Base-by-base conservation (phyloP, 192 early-diverging fungal species). In the Rhizoclosmatium sp. region DNA sequence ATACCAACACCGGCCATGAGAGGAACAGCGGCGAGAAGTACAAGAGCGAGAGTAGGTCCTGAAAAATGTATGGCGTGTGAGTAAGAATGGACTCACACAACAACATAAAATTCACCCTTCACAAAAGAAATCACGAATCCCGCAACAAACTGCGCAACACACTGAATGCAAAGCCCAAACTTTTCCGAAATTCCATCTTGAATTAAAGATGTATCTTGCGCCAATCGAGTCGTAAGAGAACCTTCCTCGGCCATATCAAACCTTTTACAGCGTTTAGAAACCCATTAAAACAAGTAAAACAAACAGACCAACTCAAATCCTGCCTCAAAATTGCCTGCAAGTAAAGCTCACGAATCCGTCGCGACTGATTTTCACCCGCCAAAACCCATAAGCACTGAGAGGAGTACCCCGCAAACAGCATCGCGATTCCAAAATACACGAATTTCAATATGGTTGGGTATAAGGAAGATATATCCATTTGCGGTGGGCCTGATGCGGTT, bases 161-260 rank as follows among this genome's bases (percentile, higher is more conserved):
- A 62, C 74, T 88, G 87, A 44, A 88, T 44, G 44, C 76, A 69
- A 14, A 82, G 46, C 12, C 89, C 87, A 48, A 81, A 82, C 79
- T 90, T 90, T 42, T 90, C 89, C 10, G 75, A 76, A 64, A 90
- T 84, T 10, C 89, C 89, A 10, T 87, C 86, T 69, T 89, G 88
- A 23, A 89, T 83, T 19, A 81, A 54, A 9, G 54, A 10, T 19
- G 79, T 85, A 75, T 90, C 89, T 41, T 65, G 56, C 2, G 86
- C 82, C 1, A 89, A 80, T 10, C 86, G 78, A 21, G 83, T 76
- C 3, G 86, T 88, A 59, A 89, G 66, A 41, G 82, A 81, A 2
- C 88, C 88, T 66, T 84, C 81, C 23, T 82, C 78, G 31, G 72
- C 66, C 45, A 78, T 59, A 58, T 89, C 88, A 71, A 84, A 75